Conservation (phyloP, 1,284 basidiomycete species). For the Gomphus bonarii region DNA sequence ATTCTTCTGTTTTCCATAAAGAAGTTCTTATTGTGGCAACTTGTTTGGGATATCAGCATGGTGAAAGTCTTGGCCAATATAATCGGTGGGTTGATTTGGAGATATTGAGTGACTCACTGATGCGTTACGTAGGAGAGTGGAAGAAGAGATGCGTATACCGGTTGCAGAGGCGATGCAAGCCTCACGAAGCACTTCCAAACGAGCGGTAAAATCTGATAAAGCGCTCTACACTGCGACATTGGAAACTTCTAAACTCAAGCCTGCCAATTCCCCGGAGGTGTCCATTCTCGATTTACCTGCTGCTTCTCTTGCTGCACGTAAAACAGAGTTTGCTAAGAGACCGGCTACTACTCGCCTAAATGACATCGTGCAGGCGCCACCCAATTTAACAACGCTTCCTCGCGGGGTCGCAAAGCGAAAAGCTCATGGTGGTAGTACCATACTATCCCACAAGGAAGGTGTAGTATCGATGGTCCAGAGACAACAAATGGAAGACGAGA, state of each 20-base stretch:
- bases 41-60: constrained; percentile 35
- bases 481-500: constrained; percentile 62
- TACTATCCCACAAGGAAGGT: constrained; percentile 22
- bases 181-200: constrained; percentile 33
- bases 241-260: constrained; percentile 18
- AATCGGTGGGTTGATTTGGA: constrained; percentile 41
- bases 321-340: constrained; percentile 49
- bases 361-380: constrained; percentile 60
- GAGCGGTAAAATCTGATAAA: constrained; percentile 26
- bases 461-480: constrained; percentile 66
- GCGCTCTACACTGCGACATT: constrained; percentile 17
- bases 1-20: constrained; percentile 13
- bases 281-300: constrained; percentile 13
- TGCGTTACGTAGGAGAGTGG: constrained; percentile 49
- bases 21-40: constrained; percentile 25
- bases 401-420: constrained; percentile 23
- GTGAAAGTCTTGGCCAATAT: constrained; percentile 65
- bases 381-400: constrained; percentile 34
- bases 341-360: constrained; percentile 55
- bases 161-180: constrained; percentile 50
- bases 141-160: constrained; percentile 53
- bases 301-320: constrained; percentile 21
- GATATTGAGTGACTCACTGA: not conserved
- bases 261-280: constrained; percentile 10
- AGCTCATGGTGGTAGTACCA: constrained; percentile 15